phyloP scores from a whole-genome alignment of 257 asterid genomes.

The Nicotiana obtusifolia region DNA sequence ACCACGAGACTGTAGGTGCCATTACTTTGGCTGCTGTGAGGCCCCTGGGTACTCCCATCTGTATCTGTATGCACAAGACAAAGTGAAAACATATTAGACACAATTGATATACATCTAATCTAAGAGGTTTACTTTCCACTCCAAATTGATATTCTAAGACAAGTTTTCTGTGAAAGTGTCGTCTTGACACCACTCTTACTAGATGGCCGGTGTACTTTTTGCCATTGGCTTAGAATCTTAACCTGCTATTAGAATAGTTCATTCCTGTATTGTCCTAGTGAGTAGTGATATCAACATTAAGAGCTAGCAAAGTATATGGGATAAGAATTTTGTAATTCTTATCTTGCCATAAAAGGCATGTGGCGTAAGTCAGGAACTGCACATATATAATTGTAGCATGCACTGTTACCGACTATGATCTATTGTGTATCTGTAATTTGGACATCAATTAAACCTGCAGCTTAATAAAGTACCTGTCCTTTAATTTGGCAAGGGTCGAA shows the following conservation, averaged over 20 bases:
- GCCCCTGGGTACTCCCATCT: constrained; percentile 6
- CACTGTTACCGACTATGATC: not conserved
- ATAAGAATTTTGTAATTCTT: not conserved
- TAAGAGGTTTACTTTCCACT: too few species aligned
- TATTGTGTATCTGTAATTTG: too few species aligned
- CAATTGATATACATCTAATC: too few species aligned
- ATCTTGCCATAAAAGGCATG: constrained; percentile 20
- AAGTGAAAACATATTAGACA: not conserved
- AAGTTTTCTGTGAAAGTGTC: too few species aligned
- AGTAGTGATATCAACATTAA: too few species aligned
- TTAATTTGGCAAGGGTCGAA: constrained; percentile 11
- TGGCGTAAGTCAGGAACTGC: constrained; percentile 4
- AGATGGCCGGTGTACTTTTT: too few species aligned
- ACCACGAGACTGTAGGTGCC: constrained; percentile 3
- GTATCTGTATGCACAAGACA: not conserved
- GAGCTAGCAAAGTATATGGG: not conserved
- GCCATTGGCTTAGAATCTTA: too few species aligned
- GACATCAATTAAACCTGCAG: too few species aligned
- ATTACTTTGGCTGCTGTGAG: not conserved
- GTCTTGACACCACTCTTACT: too few species aligned
- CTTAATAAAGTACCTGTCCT: constrained; percentile 13
- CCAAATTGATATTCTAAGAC: too few species aligned
- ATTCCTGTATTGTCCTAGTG: too few species aligned
- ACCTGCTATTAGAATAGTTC: too few species aligned
- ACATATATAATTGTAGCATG: not conserved